These are phyloP conservation scores for Phtheirospermum japonicum DNA, from an alignment of 257 asterid genomes.

Conservation along the genomic window DNA sequence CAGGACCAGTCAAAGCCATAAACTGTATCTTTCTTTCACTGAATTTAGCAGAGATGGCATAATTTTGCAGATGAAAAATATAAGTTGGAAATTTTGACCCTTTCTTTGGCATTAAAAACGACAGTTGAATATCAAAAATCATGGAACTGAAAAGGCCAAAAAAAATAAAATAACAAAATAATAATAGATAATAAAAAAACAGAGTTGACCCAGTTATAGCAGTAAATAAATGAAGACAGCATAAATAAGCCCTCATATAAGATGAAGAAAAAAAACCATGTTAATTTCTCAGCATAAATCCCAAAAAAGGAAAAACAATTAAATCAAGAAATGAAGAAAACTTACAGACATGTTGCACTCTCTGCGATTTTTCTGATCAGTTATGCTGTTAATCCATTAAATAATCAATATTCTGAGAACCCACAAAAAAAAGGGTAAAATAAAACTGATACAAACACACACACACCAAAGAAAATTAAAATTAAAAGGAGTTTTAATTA, in stretches of 20 bases:
- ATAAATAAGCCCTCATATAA: background rate
- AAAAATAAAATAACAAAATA: too few species aligned
- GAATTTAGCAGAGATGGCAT: too few species aligned
- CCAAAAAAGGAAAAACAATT: conserved; percentile 8
- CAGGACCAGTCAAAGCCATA: too few species aligned
- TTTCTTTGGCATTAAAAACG: too few species aligned
- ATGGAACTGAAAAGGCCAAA: too few species aligned
- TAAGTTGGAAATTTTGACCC: too few species aligned
- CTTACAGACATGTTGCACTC: conserved; percentile 28
- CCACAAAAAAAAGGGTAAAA: background rate
- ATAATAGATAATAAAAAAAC: too few species aligned
- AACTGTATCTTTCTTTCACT: too few species aligned
- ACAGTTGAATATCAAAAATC: too few species aligned
- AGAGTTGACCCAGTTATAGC: background rate
- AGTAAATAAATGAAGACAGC: conserved; percentile 1
- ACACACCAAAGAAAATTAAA: background rate
- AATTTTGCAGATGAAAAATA: too few species aligned
- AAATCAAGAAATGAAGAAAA: conserved; percentile 2
- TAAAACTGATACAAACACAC: conserved; percentile 6
- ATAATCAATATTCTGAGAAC: background rate
- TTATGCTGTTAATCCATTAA: conserved; percentile 4
- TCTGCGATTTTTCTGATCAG: conserved; percentile 17
- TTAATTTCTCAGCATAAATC: background rate
- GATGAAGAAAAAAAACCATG: background rate
- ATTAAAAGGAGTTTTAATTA: too few species aligned